These are phyloP conservation scores for Aspergillus biplanus DNA, from an alignment of 495 filamentous ascomycete species.

Conservation along the genomic window DNA sequence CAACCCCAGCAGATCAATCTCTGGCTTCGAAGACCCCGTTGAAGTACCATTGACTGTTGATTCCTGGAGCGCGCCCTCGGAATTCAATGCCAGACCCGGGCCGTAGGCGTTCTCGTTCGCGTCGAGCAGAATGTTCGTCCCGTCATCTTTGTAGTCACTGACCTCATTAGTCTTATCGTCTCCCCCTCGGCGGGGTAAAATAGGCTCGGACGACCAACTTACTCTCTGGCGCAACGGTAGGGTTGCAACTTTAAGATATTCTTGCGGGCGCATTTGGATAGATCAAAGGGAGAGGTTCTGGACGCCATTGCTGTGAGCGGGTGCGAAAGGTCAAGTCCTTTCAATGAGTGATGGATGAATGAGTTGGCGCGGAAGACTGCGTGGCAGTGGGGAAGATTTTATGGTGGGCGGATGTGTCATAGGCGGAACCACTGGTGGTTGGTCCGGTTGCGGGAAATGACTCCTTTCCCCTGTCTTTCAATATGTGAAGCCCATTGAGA, in stretches of 20 bases:
- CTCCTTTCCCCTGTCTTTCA: background rate
- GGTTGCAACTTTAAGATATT: slow-evolving; percentile 84
- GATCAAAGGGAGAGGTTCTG: slow-evolving; percentile 62
- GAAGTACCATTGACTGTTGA: slow-evolving; percentile 37
- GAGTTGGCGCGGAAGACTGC: slow-evolving; percentile 12
- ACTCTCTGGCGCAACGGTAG: slow-evolving; percentile 86
- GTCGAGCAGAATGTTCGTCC: slow-evolving; percentile 93
- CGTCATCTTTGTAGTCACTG: slow-evolving; percentile 99
- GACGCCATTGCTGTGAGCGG: slow-evolving; percentile 39
- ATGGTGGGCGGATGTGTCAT: slow-evolving; percentile 9
- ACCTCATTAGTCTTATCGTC: slow-evolving; percentile 35
- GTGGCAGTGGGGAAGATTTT: slow-evolving; percentile 10
- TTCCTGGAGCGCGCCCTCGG: slow-evolving; percentile 48
- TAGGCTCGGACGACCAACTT: slow-evolving; percentile 34
- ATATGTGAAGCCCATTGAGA: background rate
- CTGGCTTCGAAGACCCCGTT: slow-evolving; percentile 41
- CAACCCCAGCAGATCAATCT: slow-evolving; percentile 74
- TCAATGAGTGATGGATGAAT: slow-evolving; percentile 7
- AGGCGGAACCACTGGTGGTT: slow-evolving; percentile 3
- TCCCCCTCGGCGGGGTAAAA: background rate
- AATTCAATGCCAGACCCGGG: slow-evolving; percentile 62
- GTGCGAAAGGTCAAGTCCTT: slow-evolving; percentile 5
- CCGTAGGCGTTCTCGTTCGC: slow-evolving; percentile 98
- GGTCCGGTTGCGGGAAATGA: background rate
- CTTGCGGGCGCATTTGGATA: slow-evolving; percentile 77